Evolutionary conservation across 306 rosid genomes (phyloP).

Genomic region (Vigna hirtella): DNA sequence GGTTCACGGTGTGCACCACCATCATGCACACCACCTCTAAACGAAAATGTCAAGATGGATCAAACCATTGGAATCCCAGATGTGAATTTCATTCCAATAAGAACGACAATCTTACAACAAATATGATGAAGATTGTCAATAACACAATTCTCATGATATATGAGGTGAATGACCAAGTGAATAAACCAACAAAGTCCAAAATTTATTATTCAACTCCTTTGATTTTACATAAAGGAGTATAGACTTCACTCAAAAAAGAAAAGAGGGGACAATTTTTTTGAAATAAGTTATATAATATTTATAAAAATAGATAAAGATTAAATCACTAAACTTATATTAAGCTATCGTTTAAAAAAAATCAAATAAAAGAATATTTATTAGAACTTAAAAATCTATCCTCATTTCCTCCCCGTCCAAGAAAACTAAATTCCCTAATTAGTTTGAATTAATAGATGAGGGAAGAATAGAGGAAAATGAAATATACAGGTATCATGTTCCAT

Average conservation of each 20-base stretch:
- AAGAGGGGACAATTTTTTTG: background rate
- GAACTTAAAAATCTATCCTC: too few relatives aligned
- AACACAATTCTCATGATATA: background rate
- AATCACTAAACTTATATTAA: too few relatives aligned
- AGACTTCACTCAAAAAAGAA: background rate
- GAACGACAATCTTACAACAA: conserved; percentile 23
- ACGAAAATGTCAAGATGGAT: conserved; percentile 25
- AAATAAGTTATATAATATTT: too few relatives aligned
- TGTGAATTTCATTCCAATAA: conserved; percentile 17
- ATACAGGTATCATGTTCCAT: background rate
- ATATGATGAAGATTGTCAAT: conserved; percentile 7
- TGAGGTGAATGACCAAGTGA: background rate
- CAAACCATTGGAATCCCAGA: conserved; percentile 18
- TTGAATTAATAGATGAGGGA: background rate
- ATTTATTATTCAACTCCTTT: conserved; percentile 26
- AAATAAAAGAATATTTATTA: too few relatives aligned
- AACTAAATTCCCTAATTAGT: background rate
- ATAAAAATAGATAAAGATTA: background rate
- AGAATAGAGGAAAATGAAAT: background rate
- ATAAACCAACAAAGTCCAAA: conserved; percentile 18
- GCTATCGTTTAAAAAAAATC: too few relatives aligned
- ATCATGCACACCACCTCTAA: background rate
- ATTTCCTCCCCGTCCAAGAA: too few relatives aligned
- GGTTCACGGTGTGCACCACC: conserved; percentile 1
- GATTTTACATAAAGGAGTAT: background rate